A percentile compares a stretch with the other conserved stretches of the same genome.
Evolutionary conservation across 371 early-diverging fungal genomes (phyloP).

Genomic region (Mucor indicus): DNA sequence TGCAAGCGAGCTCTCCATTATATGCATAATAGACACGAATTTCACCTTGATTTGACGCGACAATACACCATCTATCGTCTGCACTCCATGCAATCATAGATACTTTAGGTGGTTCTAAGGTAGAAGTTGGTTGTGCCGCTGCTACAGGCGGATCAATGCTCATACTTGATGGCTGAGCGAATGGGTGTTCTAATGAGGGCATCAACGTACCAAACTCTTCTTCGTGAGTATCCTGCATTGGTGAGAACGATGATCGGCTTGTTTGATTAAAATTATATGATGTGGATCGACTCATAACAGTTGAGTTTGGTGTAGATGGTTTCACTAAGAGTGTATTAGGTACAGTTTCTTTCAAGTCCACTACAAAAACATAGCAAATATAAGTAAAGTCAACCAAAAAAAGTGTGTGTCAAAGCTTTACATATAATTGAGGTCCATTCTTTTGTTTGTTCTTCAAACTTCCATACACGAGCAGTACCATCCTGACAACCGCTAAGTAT

Average conservation of each 20-base stretch:
- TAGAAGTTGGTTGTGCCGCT: neutral
- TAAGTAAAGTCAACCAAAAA: neutral
- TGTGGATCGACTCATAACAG: constrained; percentile 7
- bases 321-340: constrained; percentile 13
- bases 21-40: constrained; percentile 61
- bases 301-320: constrained; percentile 10
- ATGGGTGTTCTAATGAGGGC: constrained; percentile 6
- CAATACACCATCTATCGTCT: constrained; percentile 59
- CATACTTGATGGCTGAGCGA: neutral
- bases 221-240: no score
- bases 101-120: constrained; percentile 32
- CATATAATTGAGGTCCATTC: constrained; percentile 36
- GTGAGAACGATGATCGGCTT: neutral
- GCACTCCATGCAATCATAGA: constrained; percentile 60
- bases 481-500: constrained; percentile 67
- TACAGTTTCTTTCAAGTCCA: constrained; percentile 26
- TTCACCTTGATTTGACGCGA: constrained; percentile 61
- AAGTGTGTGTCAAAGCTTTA: constrained; percentile 8
- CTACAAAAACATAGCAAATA: neutral
- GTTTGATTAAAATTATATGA: neutral
- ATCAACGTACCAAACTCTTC: constrained; percentile 16
- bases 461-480: constrained; percentile 55
- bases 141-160: neutral
- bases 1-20: constrained; percentile 53
- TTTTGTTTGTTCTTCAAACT: constrained; percentile 25